Percentiles rank a stretch among this genome's conserved stretches.
These are phyloP conservation scores for Punctularia strigosozonata DNA, from an alignment of 768 basidiomycete species.

Conservation along the genomic window DNA sequence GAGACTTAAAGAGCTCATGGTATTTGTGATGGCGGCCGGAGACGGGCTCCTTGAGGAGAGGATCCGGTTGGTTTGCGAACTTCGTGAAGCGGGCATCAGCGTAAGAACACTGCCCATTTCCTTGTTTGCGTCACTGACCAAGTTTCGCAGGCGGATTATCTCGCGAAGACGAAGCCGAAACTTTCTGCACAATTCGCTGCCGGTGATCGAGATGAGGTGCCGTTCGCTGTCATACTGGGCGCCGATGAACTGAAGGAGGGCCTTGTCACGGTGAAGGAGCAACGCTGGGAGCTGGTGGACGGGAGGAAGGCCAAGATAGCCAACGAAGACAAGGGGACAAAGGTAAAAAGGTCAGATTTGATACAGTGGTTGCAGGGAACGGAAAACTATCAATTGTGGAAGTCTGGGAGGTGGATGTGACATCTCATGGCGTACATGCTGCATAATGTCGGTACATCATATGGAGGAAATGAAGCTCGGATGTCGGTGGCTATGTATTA, in stretches of 20 bases:
- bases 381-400: neutral
- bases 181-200: constrained; percentile 77
- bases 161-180: constrained; percentile 90
- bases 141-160: constrained; percentile 65
- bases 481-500: no score
- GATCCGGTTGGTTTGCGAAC: constrained; percentile 63
- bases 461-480: no score
- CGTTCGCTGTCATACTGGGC: constrained; percentile 89
- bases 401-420: no score
- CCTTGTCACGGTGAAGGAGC: constrained; percentile 84
- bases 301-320: constrained; percentile 55
- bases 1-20: constrained; percentile 86
- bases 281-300: constrained; percentile 66
- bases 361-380: constrained; percentile 19
- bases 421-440: no score
- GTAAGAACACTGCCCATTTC: constrained; percentile 25
- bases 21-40: constrained; percentile 85
- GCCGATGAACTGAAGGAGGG: constrained; percentile 77
- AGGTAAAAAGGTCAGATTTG: constrained; percentile 24
- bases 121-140: constrained; percentile 4
- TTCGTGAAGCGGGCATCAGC: constrained; percentile 84
- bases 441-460: no score
- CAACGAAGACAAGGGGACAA: constrained; percentile 34
- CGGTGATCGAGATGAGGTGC: constrained; percentile 85
- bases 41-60: constrained; percentile 83